Conservation (phyloP, 2,329 filamentous ascomycete species). For the Emmonsiellopsis sp. region DNA sequence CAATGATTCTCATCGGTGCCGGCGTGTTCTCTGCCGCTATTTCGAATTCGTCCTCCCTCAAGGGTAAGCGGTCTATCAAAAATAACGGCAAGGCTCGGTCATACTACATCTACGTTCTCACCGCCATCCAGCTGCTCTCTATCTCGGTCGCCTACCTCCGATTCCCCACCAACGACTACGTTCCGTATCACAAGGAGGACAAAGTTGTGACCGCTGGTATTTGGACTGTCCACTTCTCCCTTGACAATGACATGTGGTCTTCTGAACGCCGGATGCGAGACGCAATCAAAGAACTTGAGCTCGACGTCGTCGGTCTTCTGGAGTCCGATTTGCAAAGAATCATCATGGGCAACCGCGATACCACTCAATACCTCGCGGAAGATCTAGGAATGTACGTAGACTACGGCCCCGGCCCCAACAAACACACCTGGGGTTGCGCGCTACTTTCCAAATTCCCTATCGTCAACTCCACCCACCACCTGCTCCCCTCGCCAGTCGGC, state of each 20-base stretch:
- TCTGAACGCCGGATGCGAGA: constrained; percentile 91
- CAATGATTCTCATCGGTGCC: constrained; percentile 73
- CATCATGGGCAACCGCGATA: constrained; percentile 98
- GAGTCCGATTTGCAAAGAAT: constrained; percentile 92
- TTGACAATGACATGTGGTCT: constrained; percentile 98
- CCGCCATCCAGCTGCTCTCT: constrained; percentile 70
- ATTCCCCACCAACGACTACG: constrained; percentile 87
- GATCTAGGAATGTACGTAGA: constrained; percentile 98
- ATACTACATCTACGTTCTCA: constrained; percentile 63
- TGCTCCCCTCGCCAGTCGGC: constrained; percentile 85
- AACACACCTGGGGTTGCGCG: constrained; percentile 94
- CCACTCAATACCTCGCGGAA: constrained; percentile 88
- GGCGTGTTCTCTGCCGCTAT: constrained; percentile 64
- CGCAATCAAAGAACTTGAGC: constrained; percentile 81
- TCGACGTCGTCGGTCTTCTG: constrained; percentile 93
- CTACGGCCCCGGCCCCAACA: constrained; percentile 93
- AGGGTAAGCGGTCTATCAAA: constrained; percentile 27
- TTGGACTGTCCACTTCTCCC: constrained; percentile 96
- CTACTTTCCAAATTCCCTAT: constrained; percentile 96
- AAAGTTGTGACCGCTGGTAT: constrained; percentile 89
- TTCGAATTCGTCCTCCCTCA: constrained; percentile 37
- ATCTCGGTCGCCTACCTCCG: constrained; percentile 74
- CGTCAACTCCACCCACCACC: constrained; percentile 89
- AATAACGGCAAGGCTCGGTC: constrained; percentile 45
- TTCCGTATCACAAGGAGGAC: constrained; percentile 76